These are phyloP conservation scores for Tetraselmis striata DNA, from an alignment of 139 green algal species.

Conservation along the genomic window DNA sequence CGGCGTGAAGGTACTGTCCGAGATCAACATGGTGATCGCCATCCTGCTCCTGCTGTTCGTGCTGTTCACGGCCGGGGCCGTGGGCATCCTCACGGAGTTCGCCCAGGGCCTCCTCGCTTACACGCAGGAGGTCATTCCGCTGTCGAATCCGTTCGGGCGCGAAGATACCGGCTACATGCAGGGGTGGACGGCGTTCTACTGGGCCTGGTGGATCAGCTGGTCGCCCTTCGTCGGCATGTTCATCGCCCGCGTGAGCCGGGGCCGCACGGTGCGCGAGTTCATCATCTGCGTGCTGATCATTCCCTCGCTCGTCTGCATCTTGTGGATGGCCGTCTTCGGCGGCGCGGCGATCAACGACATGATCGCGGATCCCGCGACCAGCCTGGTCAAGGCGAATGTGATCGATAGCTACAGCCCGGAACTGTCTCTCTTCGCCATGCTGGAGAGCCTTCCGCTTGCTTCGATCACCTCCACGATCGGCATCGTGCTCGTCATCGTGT, in stretches of 20 bases:
- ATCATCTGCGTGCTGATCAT: constrained; percentile 18
- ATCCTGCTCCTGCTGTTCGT: constrained; percentile 12
- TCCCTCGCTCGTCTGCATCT: constrained; percentile 21
- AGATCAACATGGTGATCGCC: constrained; percentile 19
- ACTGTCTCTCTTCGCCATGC: constrained; percentile 20
- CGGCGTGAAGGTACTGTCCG: constrained; percentile 10
- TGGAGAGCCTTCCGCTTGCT: background rate
- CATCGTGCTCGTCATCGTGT: constrained; percentile 14
- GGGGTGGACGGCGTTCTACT: constrained; percentile 36
- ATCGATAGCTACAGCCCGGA: background rate
- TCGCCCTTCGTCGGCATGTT: constrained; percentile 35
- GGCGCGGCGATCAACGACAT: constrained; percentile 12
- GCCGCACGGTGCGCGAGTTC: constrained; percentile 23
- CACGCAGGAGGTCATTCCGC: constrained; percentile 13
- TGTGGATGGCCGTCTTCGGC: constrained; percentile 22
- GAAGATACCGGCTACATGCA: constrained; percentile 15
- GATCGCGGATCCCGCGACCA: background rate
- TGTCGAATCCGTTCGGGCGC: background rate
- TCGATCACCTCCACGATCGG: constrained; percentile 6
- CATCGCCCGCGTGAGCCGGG: constrained; percentile 29
- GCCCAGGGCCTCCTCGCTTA: constrained; percentile 21
- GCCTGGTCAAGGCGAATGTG: background rate
- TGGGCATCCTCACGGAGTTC: constrained; percentile 21
- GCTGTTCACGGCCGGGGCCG: constrained; percentile 15
- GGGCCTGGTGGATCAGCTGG: constrained; percentile 34